A percentile compares a stretch with the other conserved stretches of the same genome.
These are phyloP conservation scores for Oryza glaberrima DNA, from an alignment of 176 grass and related monocot genomes.

Conservation along the genomic window DNA sequence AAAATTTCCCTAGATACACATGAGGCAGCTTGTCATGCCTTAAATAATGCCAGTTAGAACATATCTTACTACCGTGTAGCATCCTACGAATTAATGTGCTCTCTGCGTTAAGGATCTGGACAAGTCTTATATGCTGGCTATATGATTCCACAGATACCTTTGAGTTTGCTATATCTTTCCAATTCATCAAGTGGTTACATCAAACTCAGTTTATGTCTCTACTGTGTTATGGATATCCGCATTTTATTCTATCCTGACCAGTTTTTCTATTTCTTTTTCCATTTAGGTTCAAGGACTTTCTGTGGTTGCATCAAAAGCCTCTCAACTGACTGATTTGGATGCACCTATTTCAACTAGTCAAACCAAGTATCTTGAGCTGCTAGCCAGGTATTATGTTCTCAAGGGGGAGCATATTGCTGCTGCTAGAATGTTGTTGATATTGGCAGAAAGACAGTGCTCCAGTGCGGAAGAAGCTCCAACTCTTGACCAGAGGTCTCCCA, in stretches of 20 bases:
- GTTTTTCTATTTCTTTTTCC: background rate
- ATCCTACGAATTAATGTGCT: background rate
- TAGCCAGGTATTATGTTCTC: conserved; percentile 81
- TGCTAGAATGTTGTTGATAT: conserved; percentile 75
- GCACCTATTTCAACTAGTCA: conserved; percentile 57
- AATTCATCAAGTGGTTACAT: conserved; percentile 23
- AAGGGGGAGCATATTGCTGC: conserved; percentile 90
- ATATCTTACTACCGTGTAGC: background rate
- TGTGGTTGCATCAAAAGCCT: conserved; percentile 40
- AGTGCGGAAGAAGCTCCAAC: conserved; percentile 68
- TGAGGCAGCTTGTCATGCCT: conserved; percentile 19
- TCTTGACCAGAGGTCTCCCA: conserved; percentile 77
- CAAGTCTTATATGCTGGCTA: conserved; percentile 12
- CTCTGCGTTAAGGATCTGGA: conserved; percentile 3
- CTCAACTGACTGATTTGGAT: conserved; percentile 49
- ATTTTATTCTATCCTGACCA: conserved; percentile 31
- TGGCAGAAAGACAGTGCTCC: conserved; percentile 88
- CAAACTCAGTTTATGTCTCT: conserved; percentile 1
- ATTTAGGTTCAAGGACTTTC: conserved; percentile 52
- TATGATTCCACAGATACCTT: conserved; percentile 33
- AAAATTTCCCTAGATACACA: conserved; percentile 26
- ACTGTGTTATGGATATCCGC: background rate
- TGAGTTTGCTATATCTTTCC: conserved; percentile 21
- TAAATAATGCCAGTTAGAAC: conserved; percentile 11
- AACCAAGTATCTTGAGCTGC: conserved; percentile 83